phyloP scores from a whole-genome alignment of 208 protist genomes.

The Wallacemonas sp. region DNA sequence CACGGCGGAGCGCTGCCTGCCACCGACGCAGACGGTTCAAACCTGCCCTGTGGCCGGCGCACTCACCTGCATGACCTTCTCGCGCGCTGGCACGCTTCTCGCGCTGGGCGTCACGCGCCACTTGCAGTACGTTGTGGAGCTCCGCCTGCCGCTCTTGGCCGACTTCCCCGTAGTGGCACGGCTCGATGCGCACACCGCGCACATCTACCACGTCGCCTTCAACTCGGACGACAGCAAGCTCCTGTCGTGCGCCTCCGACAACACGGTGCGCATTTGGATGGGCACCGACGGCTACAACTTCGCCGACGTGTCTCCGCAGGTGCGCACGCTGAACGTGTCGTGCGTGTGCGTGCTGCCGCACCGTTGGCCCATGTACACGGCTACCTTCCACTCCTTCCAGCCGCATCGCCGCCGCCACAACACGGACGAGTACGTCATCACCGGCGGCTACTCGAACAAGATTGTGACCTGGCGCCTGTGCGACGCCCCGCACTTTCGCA shows the following conservation, averaged over 20 bases:
- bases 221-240: slow-evolving; percentile 49
- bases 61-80: slow-evolving; percentile 68
- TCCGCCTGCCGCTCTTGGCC: slow-evolving; percentile 42
- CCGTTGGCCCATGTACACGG: slow-evolving; percentile 66
- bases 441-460: slow-evolving; percentile 65
- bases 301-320: slow-evolving; percentile 15
- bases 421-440: slow-evolving; percentile 61
- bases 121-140: slow-evolving; percentile 65
- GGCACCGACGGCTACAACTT: slow-evolving; percentile 18
- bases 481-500: neutral
- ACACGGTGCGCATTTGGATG: slow-evolving; percentile 72
- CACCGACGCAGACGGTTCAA: slow-evolving; percentile 53
- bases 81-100: slow-evolving; percentile 36
- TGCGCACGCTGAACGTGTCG: slow-evolving; percentile 8
- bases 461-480: slow-evolving; percentile 52
- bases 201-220: slow-evolving; percentile 69
- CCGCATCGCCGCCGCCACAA: slow-evolving; percentile 6
- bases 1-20: slow-evolving; percentile 56
- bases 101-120: slow-evolving; percentile 64
- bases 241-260: slow-evolving; percentile 75
- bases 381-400: slow-evolving; percentile 59
- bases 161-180: slow-evolving; percentile 37
- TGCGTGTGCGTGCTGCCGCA: slow-evolving; percentile 66
- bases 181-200: slow-evolving; percentile 58
- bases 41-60: slow-evolving; percentile 43